Conservation (phyloP, 306 rosid genomes). For the Cyclanthera cordifolia region DNA sequence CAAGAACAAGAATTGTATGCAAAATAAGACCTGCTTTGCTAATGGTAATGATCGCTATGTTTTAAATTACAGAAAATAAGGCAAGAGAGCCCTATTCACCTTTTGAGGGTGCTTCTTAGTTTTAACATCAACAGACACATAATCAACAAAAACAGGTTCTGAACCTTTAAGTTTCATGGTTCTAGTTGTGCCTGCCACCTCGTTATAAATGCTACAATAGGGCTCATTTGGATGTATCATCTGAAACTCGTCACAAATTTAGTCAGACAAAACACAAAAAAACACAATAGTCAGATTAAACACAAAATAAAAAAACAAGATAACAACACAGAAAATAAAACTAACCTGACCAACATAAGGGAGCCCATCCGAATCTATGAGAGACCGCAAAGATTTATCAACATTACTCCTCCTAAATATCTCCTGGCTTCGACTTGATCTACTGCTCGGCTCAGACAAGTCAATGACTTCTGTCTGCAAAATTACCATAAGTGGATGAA, state of each 20-base stretch:
- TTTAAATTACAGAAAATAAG: neutral
- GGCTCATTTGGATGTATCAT: constrained; percentile 60
- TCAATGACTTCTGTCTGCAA: constrained; percentile 81
- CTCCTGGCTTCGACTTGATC: constrained; percentile 24
- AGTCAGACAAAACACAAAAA: constrained; percentile 2
- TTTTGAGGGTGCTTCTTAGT: constrained; percentile 47
- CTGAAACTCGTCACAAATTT: constrained; percentile 32
- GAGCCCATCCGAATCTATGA: constrained; percentile 81
- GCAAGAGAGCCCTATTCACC: constrained; percentile 30
- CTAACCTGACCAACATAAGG: constrained; percentile 99
- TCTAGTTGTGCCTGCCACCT: constrained; percentile 20
- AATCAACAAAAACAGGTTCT: constrained; percentile 77
- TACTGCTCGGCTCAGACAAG: constrained; percentile 39
- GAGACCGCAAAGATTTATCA: constrained; percentile 27
- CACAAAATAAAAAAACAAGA: neutral
- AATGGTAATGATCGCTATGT: neutral
- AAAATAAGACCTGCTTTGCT: neutral
- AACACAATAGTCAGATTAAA: too few species aligned
- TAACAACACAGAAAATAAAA: constrained; percentile 4
- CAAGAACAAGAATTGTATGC: too few species aligned
- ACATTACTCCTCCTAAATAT: constrained; percentile 52
- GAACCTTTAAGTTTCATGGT: constrained; percentile 48
- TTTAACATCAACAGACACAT: constrained; percentile 64
- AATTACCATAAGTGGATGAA: constrained; percentile 9
- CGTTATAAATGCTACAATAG: constrained; percentile 55